Base-by-base conservation (phyloP, 2,329 filamentous ascomycete genomes). In the Paecilomyces fulvus region DNA sequence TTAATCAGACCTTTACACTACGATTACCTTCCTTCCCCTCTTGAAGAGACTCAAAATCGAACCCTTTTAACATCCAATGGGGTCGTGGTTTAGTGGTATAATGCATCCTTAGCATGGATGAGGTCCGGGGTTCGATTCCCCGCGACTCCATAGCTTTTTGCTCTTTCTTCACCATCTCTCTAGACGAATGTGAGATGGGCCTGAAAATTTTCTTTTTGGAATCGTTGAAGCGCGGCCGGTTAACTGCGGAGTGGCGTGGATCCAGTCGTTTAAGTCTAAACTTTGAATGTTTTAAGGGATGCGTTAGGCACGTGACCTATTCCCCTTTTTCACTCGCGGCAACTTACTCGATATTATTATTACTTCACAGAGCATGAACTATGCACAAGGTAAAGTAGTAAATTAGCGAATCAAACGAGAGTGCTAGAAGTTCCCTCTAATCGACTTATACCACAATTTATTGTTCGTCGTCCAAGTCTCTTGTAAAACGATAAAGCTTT, bases 81-180 rank as follows among this genome's bases (percentile, higher is more conserved):
- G 65, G 64, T 67, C 66, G 70, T 75, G 73, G 73, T 75, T 75
- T 75, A 75, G 73, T 75, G 73, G 73, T 76, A 75, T 75, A 73
- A 75, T 75, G 70, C 71, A 66, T 71, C 71, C 73, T 75, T 75
- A 75, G 73, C 71, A 75, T 76, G 73, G 73, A 73, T 68, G 74
- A 70, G 74, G 74, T 75, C 73, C 71, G 69, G 72, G 73, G 73
- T 75, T 76, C 72, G 73, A 77, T 77, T 77, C 74, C 74, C 74
- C 69, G 73, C 73, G 69, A 73, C 73, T 76, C 75, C 74, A 76
- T 61, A 2, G 1, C 5, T 43, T 43, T 43, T 43, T 43, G 33
- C 33, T 12, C 1, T 17, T 43, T 14, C 17, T 17, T 43, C 14
- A 8, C 14, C n/a, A 9, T 43, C n/a, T 8, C 9, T 1, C 12